Evolutionary conservation across 208 protist species (phyloP).

Genomic region (Trypanosoma brucei): DNA sequence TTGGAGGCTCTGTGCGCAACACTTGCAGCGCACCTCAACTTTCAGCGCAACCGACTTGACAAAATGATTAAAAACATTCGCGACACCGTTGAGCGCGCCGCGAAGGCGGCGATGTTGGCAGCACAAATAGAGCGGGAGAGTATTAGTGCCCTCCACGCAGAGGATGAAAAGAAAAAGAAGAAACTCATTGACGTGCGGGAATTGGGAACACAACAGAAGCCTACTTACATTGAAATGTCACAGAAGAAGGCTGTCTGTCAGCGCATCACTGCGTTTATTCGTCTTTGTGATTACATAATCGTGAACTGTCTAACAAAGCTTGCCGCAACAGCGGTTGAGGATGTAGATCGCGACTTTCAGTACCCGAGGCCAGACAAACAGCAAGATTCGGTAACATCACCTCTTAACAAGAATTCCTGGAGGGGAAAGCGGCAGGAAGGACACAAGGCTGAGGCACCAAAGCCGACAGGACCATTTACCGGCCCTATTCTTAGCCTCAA

Average conservation of each 20-base stretch:
- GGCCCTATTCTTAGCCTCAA: constrained; percentile 78
- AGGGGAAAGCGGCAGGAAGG: constrained; percentile 9
- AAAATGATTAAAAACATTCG: constrained; percentile 84
- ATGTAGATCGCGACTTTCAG: constrained; percentile 63
- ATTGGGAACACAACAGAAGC: constrained; percentile 76
- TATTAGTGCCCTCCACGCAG: constrained; percentile 55
- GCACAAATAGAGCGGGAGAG: constrained; percentile 79
- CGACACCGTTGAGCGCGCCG: constrained; percentile 85
- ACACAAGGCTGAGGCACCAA: constrained; percentile 23
- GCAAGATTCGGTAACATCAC: background rate
- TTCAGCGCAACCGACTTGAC: constrained; percentile 58
- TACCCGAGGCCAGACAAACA: constrained; percentile 37
- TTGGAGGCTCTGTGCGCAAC: constrained; percentile 63
- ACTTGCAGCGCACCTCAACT: constrained; percentile 51
- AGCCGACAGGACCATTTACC: constrained; percentile 27
- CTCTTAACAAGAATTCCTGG: background rate
- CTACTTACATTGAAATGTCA: constrained; percentile 91
- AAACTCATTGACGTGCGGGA: constrained; percentile 80
- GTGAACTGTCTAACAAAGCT: constrained; percentile 87
- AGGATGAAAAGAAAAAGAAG: constrained; percentile 75
- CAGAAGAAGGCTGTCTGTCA: constrained; percentile 88
- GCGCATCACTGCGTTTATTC: constrained; percentile 92
- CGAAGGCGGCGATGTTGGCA: constrained; percentile 88
- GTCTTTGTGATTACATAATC: constrained; percentile 93
- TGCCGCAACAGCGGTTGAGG: constrained; percentile 70